A percentile compares a stretch with the other conserved stretches of the same genome.
Conservation (phyloP, 768 basidiomycete genomes). For the Pleurotus ostreatus region DNA sequence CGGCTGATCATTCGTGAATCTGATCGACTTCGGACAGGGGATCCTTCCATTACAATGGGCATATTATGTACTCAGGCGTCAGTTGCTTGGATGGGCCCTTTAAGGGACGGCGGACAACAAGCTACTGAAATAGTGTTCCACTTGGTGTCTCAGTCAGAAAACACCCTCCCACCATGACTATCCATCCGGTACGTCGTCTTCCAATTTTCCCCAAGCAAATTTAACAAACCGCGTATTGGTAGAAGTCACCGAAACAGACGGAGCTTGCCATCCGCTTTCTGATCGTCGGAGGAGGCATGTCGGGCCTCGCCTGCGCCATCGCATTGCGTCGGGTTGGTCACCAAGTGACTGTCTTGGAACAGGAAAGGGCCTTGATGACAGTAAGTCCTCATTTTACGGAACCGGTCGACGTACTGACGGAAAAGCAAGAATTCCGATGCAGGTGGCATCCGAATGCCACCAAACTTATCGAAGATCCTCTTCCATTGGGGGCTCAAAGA, state of each 20-base stretch:
- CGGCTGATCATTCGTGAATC: too few species aligned
- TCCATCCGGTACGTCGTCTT: slow-evolving; percentile 1
- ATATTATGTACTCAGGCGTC: too few species aligned
- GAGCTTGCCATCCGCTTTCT: slow-evolving; percentile 26
- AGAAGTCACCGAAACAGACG: slow-evolving; percentile 16
- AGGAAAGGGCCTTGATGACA: slow-evolving; percentile 10
- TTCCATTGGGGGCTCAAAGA: slow-evolving; percentile 48
- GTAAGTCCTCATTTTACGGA: neutral
- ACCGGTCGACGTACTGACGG: neutral
- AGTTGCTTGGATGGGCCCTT: neutral
- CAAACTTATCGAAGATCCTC: slow-evolving; percentile 54
- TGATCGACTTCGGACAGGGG: too few species aligned
- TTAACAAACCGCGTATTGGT: neutral
- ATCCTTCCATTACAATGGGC: neutral
- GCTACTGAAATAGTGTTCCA: neutral
- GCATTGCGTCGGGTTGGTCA: slow-evolving; percentile 53
- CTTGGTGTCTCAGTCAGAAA: too few species aligned
- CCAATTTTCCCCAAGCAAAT: neutral
- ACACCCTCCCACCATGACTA: neutral
- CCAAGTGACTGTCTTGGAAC: slow-evolving; percentile 48
- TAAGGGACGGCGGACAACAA: neutral
- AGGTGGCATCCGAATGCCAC: slow-evolving; percentile 33
- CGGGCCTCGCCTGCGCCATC: slow-evolving; percentile 52
- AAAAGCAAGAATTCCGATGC: slow-evolving; percentile 11
- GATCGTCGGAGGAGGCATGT: slow-evolving; percentile 40